A percentile compares a stretch with the other conserved stretches of the same genome.
Conservation (phyloP, 2,329 filamentous ascomycete species). For the Eutypella sp. region DNA sequence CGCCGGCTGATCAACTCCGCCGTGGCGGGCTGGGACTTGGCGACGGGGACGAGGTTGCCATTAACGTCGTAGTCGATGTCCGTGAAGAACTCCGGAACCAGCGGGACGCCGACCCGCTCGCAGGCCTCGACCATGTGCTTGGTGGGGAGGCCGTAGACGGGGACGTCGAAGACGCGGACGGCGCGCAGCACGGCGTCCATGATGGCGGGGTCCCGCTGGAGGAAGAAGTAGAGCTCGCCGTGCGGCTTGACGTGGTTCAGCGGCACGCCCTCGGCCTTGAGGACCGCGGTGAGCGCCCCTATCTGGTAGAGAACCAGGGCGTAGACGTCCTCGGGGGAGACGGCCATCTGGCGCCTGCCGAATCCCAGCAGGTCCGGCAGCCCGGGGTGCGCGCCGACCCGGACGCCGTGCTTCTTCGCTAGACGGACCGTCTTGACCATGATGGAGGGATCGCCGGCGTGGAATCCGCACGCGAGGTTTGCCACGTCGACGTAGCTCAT, state of each 20-base stretch:
- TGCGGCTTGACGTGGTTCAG: slow-evolving; percentile 61
- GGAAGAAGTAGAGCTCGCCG: slow-evolving; percentile 47
- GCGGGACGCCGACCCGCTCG: slow-evolving; percentile 16
- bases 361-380: slow-evolving; percentile 63
- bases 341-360: slow-evolving; percentile 56
- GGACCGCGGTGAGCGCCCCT: slow-evolving; percentile 55
- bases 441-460: slow-evolving; percentile 57
- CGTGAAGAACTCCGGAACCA: slow-evolving; percentile 15
- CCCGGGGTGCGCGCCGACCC: slow-evolving; percentile 58
- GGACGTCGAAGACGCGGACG: slow-evolving; percentile 21
- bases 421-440: slow-evolving; percentile 56
- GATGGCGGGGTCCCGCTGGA: slow-evolving; percentile 23
- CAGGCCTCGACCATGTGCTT: slow-evolving; percentile 16
- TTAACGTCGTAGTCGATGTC: slow-evolving; percentile 18
- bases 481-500: slow-evolving; percentile 58
- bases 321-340: slow-evolving; percentile 51
- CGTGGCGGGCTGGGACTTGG: slow-evolving; percentile 12
- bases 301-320: slow-evolving; percentile 59
- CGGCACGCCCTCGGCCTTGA: slow-evolving; percentile 49
- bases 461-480: slow-evolving; percentile 58
- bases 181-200: slow-evolving; percentile 25
- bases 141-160: slow-evolving; percentile 21
- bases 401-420: slow-evolving; percentile 53
- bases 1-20: slow-evolving; percentile 14
- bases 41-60: slow-evolving; percentile 16